Base-by-base conservation (phyloP, 1,139 yeast species). In the Geotrichum cucujoidarum region DNA sequence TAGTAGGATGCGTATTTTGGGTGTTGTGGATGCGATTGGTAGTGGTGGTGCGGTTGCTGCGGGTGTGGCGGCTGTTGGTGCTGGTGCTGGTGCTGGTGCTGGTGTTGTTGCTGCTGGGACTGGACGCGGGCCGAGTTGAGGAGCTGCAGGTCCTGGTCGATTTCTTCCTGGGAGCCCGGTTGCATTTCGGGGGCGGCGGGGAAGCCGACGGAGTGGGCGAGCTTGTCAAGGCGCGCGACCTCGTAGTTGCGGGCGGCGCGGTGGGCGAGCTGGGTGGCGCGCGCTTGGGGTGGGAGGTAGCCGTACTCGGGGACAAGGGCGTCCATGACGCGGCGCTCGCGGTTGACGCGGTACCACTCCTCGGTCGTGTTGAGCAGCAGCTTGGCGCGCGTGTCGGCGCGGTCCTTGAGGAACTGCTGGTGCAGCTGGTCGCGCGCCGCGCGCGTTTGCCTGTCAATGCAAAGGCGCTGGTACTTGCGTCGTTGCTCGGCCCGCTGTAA, bases 331-430 rank as follows among this genome's bases (percentile, higher is more conserved):
- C 95, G 77, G 57, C 97, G 75, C 64, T 92, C 98, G 59, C 83
- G 80, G 66, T 90, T 90, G 60, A 90, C 85, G 57, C 85, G 83
- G 68, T 92, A 92, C 97, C 98, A 92, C 56, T 80, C 76, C 43
- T 86, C 79, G 1, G 97, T 90, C 4, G 95, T 86, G 17, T 79
- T 75, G 50, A 78, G 74, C 46, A 92, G 75, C 72, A 88, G 73
- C 32, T 73, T 71, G 50, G 76, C 76, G 54, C 90, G 83, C 43
- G 77, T 66, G 61, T 89, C 95, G 60, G 82, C 80, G 41, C 79
- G 70, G 53, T 78, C 76, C 59, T 83, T 84, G 62, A 79, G 68
- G 63, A 78, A 89, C 63, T 89, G 88, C 65, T 92, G 97, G 63
- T 90, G 97, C 37, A 88, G 77, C 50, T 83, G 78, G 4, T 86